These are phyloP conservation scores for Cucurbita pepo DNA, from an alignment of 306 rosid genomes.

Conservation along the genomic window DNA sequence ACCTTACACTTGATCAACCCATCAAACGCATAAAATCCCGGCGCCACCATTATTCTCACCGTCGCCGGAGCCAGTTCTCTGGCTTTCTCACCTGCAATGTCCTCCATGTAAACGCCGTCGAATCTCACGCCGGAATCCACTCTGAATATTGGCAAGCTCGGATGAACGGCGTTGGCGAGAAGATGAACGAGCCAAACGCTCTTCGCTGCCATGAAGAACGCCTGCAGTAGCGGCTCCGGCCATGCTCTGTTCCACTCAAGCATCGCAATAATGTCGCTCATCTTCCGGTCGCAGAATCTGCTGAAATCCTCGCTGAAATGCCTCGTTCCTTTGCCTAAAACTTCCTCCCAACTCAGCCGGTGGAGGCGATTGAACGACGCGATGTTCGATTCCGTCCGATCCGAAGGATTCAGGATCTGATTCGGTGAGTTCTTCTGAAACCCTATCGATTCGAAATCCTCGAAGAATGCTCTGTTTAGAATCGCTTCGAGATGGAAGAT, in stretches of 20 bases:
- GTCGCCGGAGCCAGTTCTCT: conserved; percentile 33
- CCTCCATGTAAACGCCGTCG: conserved; percentile 86
- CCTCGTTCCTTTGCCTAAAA: conserved; percentile 69
- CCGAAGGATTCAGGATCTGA: conserved; percentile 45
- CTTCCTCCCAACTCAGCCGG: conserved; percentile 79
- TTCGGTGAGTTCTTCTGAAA: conserved; percentile 41
- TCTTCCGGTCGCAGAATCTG: conserved; percentile 76
- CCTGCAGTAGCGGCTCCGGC: conserved; percentile 83
- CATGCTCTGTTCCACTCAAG: conserved; percentile 93
- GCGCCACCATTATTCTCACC: conserved; percentile 75
- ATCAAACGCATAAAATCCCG: conserved; percentile 77
- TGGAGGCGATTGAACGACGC: conserved; percentile 34
- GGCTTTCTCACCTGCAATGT: conserved; percentile 56
- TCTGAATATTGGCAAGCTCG: conserved; percentile 50
- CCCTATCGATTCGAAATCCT: conserved; percentile 69
- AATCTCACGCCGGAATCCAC: conserved; percentile 43
- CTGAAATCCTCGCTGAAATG: conserved; percentile 94
- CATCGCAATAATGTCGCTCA: conserved; percentile 86
- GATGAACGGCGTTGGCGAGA: conserved; percentile 69
- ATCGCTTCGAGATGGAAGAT: conserved; percentile 53
- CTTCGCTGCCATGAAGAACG: conserved; percentile 78
- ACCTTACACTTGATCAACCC: conserved; percentile 83
- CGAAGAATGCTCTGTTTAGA: conserved; percentile 52
- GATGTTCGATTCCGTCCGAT: conserved; percentile 39
- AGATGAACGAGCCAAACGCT: conserved; percentile 80